Conservation (phyloP, 768 basidiomycete genomes). For the Calocybe cyanea region DNA sequence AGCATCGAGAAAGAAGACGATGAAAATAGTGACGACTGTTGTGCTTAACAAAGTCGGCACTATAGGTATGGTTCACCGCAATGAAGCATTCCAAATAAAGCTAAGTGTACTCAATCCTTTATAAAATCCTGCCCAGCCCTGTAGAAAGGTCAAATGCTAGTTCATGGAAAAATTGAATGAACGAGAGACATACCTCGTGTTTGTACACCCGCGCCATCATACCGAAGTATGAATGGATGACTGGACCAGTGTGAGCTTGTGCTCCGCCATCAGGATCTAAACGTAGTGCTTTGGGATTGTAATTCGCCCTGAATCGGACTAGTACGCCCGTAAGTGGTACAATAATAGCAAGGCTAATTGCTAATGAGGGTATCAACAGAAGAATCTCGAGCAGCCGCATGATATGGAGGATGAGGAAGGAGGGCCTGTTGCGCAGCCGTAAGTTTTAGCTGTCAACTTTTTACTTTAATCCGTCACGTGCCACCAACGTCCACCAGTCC, state of each 20-base stretch:
- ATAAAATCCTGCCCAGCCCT: slow-evolving; percentile 72
- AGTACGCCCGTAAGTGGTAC: slow-evolving; percentile 66
- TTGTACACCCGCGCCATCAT: slow-evolving; percentile 70
- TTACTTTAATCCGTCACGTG: too few species aligned
- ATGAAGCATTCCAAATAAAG: not conserved
- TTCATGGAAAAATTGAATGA: not conserved
- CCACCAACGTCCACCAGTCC: too few species aligned
- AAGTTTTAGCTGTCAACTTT: too few species aligned
- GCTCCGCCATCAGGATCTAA: slow-evolving; percentile 74
- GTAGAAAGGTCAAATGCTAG: slow-evolving; percentile 1
- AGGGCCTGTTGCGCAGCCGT: not conserved
- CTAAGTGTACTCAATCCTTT: slow-evolving; percentile 62
- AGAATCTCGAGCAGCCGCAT: slow-evolving; percentile 32
- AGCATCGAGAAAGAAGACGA: slow-evolving; percentile 56
- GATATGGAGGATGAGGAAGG: slow-evolving; percentile 14
- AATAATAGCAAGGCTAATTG: slow-evolving; percentile 50
- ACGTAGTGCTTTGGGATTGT: slow-evolving; percentile 80
- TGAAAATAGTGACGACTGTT: slow-evolving; percentile 50
- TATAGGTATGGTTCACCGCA: slow-evolving; percentile 14
- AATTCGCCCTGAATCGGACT: slow-evolving; percentile 78
- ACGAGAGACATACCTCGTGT: slow-evolving; percentile 59
- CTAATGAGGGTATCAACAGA: slow-evolving; percentile 41
- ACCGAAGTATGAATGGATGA: slow-evolving; percentile 69
- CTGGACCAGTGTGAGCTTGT: slow-evolving; percentile 73
- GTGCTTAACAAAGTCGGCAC: slow-evolving; percentile 48